phyloP scores from a whole-genome alignment of 1,139 yeast species.

The Scheffersomyces insectosa region DNA sequence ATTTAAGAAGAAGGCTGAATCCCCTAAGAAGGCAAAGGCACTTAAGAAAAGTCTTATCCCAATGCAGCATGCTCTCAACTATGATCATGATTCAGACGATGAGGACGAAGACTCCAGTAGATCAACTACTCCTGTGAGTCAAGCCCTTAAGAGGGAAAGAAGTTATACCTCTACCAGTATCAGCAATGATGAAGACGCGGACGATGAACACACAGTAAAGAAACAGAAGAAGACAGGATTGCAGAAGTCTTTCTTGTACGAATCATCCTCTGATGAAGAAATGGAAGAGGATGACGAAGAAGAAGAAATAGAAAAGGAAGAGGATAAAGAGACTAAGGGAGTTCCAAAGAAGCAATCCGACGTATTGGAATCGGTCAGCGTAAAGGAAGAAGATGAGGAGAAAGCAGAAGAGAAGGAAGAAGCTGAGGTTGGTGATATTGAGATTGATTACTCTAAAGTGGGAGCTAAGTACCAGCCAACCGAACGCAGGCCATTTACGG shows the following conservation, averaged over 20 bases:
- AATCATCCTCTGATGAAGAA: constrained; percentile 32
- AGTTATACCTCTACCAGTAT: constrained; percentile 27
- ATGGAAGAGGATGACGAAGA: constrained; percentile 3
- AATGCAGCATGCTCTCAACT: constrained; percentile 72
- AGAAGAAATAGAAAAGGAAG: constrained; percentile 7
- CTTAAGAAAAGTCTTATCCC: constrained; percentile 48
- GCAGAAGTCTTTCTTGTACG: constrained; percentile 28
- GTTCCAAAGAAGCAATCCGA: constrained; percentile 4
- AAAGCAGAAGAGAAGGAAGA: constrained; percentile 7
- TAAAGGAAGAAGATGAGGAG: constrained; percentile 4
- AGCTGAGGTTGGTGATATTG: constrained; percentile 12
- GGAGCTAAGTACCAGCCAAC: constrained; percentile 49
- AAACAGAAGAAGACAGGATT: constrained; percentile 22
- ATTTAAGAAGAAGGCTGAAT: constrained; percentile 42
- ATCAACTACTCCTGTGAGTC: constrained; percentile 41
- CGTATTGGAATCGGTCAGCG: constrained; percentile 1
- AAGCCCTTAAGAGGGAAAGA: constrained; percentile 27
- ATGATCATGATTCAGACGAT: constrained; percentile 46
- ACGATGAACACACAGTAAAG: constrained; percentile 18
- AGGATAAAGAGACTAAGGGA: constrained; percentile 10
- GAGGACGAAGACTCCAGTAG: constrained; percentile 48
- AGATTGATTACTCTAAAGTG: constrained; percentile 24
- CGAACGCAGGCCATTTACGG: constrained; percentile 46
- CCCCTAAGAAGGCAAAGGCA: constrained; percentile 12
- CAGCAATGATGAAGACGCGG: constrained; percentile 35